Evolutionary conservation across 208 protist genomes (phyloP), one percentile per base, ranked within the genome.

Genomic region (Acanthamoeba quina): DNA sequence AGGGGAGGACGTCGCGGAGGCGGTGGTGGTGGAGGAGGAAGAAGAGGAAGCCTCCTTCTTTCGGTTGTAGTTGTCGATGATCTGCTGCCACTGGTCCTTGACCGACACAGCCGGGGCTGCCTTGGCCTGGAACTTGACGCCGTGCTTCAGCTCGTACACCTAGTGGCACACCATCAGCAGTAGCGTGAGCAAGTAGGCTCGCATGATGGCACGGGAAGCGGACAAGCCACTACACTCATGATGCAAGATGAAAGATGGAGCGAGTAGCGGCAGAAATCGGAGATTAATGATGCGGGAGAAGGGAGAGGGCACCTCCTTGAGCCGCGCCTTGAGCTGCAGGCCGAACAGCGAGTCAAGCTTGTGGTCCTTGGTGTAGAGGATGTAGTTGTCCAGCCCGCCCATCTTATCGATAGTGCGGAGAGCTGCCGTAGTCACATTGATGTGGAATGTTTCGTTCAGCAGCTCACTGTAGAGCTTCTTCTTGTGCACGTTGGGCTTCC

Each of bases 401-500:
- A 37, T 62, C 26, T 86, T 86, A 7, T 86, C 78, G 26, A 86
- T 86, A 11, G 52, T 34, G 47, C 78, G 78, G 47, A 86, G 78
- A 13, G 78, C 78, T 37, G 47, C 52, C 78, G 78, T 62, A 0
- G 78, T 86, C 52, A 86, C 78, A 24, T 86, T 56, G 26, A 86
- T 86, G 52, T 34, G 78, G 78, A 86, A 64, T 11, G 52, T 86
- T 34, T 86, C 52, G 26, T n/a, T 26, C 10, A 86, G 78, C 52
- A 62, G 47, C 78, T 86, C 78, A 64, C 52, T 64, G 54, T 56
- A 56, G 19, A 86, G n/a, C 52, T 86, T 86, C 26, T 86, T 86
- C 47, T 86, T 64, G 52, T 86, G 78, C 54, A 86, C 78, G 52
- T 86, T 86, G 26, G 78, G 78, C 78, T 86, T 86, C 78, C 78